Evolutionary conservation across 257 asterid genomes (phyloP).

Genomic region (Paulownia fortunei): DNA sequence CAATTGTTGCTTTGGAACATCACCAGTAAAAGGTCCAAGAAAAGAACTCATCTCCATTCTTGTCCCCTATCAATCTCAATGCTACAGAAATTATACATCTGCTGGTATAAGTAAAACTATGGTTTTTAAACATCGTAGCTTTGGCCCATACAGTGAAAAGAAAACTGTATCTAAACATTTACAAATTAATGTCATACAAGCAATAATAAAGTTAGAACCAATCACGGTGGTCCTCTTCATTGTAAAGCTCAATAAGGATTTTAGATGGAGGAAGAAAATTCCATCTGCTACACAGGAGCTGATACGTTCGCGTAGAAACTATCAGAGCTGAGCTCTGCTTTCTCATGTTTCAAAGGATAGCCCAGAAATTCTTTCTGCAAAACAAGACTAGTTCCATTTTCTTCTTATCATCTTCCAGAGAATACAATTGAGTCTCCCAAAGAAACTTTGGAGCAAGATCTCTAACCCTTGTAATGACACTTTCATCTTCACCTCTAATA

Average conservation of each 20-base stretch:
- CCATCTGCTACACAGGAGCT: too few species aligned
- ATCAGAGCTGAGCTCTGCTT: neutral
- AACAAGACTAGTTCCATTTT: constrained; percentile 52
- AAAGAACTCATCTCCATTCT: too few species aligned
- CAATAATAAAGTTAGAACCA: constrained; percentile 17
- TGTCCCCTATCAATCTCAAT: too few species aligned
- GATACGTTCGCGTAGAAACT: too few species aligned
- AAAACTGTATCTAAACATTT: constrained; percentile 8
- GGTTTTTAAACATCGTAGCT: too few species aligned
- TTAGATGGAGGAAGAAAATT: too few species aligned
- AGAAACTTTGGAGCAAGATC: constrained; percentile 61
- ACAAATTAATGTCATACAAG: neutral
- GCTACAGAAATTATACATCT: neutral
- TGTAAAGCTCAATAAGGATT: neutral
- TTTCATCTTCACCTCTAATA: constrained; percentile 63
- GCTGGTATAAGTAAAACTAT: neutral
- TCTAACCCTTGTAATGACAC: constrained; percentile 42
- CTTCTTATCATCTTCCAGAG: constrained; percentile 54
- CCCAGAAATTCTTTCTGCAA: constrained; percentile 74
- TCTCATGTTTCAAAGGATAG: constrained; percentile 43
- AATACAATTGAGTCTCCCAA: constrained; percentile 64
- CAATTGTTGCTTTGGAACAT: too few species aligned
- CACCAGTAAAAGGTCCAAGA: neutral
- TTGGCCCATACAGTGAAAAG: too few species aligned
- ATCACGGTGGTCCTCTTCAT: neutral